Evolutionary conservation across 2,329 filamentous ascomycete species (phyloP), one percentile per base, ranked within the genome.

Genomic region (Exophiala sp.): DNA sequence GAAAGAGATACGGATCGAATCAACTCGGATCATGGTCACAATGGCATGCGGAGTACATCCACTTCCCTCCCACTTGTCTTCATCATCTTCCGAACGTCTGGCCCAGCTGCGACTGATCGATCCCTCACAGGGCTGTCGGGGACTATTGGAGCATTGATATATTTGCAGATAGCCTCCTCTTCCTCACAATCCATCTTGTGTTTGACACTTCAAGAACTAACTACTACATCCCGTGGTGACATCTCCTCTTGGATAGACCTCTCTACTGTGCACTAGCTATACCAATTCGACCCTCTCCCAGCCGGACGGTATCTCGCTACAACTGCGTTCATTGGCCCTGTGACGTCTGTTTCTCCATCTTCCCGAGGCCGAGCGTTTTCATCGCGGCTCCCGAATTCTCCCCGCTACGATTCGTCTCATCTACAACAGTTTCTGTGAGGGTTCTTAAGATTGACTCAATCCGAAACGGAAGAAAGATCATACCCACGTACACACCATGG

Each of bases 401-500:
- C 35, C 14, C 5, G 39, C 34, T 35, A 23, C 18, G 14, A 23
- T 22, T 21, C 22, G 14, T 19, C 23, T 14, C 2, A 9, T 2
- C 14, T 48, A 22, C 18, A 18, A 16, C 24, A 27, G 8, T 24
- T 13, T n/a, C 10, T 24, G 37, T 41, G 38, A 37, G 4, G 7
- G 14, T 16, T 19, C 11, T 19, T 37, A 6, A 3, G 8, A 37
- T 37, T 8, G 27, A 32, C 22, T 7, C 21, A 22, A 34, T n/a
- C 45, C n/a, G n/a, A n/a, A n/a, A n/a, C n/a, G n/a, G n/a, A n/a
- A n/a, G n/a, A n/a, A n/a, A n/a, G n/a, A n/a, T n/a, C n/a, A n/a
- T n/a, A n/a, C n/a, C n/a, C n/a, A n/a, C n/a, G n/a, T 32, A 32
- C n/a, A 23, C 49, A 52, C 34, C 5, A 58, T 58, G 56, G 56